phyloP scores from a whole-genome alignment of 768 basidiomycete species.

The Pulveroboletus frians region DNA sequence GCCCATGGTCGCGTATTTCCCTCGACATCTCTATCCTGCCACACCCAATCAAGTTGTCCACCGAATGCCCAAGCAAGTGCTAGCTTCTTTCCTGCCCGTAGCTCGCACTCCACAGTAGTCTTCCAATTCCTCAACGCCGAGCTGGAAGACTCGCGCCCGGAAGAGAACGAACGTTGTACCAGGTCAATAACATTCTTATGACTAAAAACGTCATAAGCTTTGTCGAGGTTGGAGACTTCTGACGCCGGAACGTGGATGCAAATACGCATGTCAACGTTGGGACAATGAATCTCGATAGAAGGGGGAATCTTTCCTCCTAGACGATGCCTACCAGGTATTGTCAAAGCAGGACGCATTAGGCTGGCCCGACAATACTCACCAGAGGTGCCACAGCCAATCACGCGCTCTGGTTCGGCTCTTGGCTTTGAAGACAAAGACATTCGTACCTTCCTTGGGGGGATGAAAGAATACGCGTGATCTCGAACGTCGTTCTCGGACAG shows the following conservation, averaged over 20 bases:
- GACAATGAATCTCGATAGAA: constrained; percentile 65
- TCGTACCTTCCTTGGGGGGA: constrained; percentile 58
- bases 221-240: constrained; percentile 34
- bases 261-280: constrained; percentile 60
- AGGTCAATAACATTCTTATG: constrained; percentile 58
- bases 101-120: constrained; percentile 48
- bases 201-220: constrained; percentile 49
- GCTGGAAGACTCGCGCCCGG: constrained; percentile 27
- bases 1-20: constrained; percentile 63
- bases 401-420: constrained; percentile 72
- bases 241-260: constrained; percentile 61
- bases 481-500: constrained; percentile 34
- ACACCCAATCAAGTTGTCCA: constrained; percentile 82
- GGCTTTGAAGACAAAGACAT: constrained; percentile 82
- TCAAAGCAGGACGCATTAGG: background rate
- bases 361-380: constrained; percentile 40
- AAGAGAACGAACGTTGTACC: constrained; percentile 51
- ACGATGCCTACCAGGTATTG: constrained; percentile 46
- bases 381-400: constrained; percentile 90
- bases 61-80: constrained; percentile 76
- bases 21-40: constrained; percentile 61
- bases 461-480: constrained; percentile 47
- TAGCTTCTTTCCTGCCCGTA: constrained; percentile 52
- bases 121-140: constrained; percentile 49
- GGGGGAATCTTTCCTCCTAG: constrained; percentile 70